A percentile compares a stretch with the other conserved stretches of the same genome.
phyloP scores from a whole-genome alignment of 768 basidiomycete species.

The Leccinum aurantiacum region DNA sequence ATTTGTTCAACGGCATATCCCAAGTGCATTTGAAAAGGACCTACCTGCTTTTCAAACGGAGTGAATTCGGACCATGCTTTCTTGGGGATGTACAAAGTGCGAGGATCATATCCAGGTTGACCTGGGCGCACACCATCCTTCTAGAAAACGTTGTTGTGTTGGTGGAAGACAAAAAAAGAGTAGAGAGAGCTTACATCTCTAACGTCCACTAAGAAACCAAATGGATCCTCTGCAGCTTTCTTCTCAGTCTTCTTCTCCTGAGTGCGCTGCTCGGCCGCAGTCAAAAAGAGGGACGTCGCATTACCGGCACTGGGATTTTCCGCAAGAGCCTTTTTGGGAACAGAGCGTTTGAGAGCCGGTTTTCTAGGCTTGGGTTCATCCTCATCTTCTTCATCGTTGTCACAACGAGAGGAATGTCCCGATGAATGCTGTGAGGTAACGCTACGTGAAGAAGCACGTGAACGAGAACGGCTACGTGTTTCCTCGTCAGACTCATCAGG shows the following conservation, averaged over 20 bases:
- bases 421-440: constrained; percentile 35
- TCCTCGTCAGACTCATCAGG: constrained; percentile 66
- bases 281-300: constrained; percentile 56
- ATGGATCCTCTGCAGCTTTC: constrained; percentile 75
- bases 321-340: constrained; percentile 31
- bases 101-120: constrained; percentile 87
- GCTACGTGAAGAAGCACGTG: constrained; percentile 49
- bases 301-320: constrained; percentile 32
- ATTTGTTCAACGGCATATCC: not conserved
- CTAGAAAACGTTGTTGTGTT: constrained; percentile 37
- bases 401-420: constrained; percentile 34
- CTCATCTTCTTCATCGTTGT: constrained; percentile 39
- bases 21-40: constrained; percentile 2
- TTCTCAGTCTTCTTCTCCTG: constrained; percentile 83
- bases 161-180: not conserved
- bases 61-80: constrained; percentile 82
- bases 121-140: constrained; percentile 78
- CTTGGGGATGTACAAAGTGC: constrained; percentile 80
- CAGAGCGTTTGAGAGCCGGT: constrained; percentile 35
- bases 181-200: constrained; percentile 56
- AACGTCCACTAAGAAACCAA: constrained; percentile 67
- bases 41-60: constrained; percentile 90
- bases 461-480: constrained; percentile 45
- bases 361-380: constrained; percentile 38
- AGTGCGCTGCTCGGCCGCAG: constrained; percentile 76